These are phyloP conservation scores for Filobasidium floriforme DNA, from an alignment of 768 basidiomycete species.

Conservation along the genomic window DNA sequence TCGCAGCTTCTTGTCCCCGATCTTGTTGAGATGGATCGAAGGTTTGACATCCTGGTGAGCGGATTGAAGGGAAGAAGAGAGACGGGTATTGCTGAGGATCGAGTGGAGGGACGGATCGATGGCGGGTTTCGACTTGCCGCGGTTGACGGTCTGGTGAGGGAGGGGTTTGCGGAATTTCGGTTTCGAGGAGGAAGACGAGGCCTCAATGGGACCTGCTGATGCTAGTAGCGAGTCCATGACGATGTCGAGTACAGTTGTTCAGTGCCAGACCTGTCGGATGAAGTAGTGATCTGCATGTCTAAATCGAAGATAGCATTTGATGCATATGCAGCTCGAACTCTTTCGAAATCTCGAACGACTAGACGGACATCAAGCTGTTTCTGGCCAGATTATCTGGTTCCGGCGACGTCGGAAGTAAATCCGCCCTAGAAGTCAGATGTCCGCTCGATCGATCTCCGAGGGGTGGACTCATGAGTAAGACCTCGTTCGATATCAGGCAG, in stretches of 20 bases:
- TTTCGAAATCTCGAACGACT: neutral
- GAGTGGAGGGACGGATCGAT: slow-evolving; percentile 57
- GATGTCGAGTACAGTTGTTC: neutral
- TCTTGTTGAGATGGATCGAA: slow-evolving; percentile 49
- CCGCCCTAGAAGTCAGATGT: neutral
- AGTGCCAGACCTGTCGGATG: neutral
- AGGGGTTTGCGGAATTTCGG: slow-evolving; percentile 46
- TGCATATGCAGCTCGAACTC: neutral
- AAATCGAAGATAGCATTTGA: neutral
- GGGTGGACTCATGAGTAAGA: too few species aligned
- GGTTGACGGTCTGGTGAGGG: slow-evolving; percentile 34
- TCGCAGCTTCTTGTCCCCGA: slow-evolving; percentile 70
- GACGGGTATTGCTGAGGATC: slow-evolving; percentile 54
- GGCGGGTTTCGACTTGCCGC: slow-evolving; percentile 37
- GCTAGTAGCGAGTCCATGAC: slow-evolving; percentile 67
- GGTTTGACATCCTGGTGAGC: slow-evolving; percentile 18
- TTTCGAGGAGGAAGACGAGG: slow-evolving; percentile 28
- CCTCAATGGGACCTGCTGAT: slow-evolving; percentile 52
- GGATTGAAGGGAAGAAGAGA: slow-evolving; percentile 64
- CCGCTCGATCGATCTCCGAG: neutral
- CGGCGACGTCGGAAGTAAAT: neutral
- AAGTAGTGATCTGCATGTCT: neutral
- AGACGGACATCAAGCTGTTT: neutral
- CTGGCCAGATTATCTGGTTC: neutral
- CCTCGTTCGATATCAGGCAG: too few species aligned